These are phyloP conservation scores for Monosporozyma yasuniensis DNA, from an alignment of 805 yeast species.

Conservation along the genomic window DNA sequence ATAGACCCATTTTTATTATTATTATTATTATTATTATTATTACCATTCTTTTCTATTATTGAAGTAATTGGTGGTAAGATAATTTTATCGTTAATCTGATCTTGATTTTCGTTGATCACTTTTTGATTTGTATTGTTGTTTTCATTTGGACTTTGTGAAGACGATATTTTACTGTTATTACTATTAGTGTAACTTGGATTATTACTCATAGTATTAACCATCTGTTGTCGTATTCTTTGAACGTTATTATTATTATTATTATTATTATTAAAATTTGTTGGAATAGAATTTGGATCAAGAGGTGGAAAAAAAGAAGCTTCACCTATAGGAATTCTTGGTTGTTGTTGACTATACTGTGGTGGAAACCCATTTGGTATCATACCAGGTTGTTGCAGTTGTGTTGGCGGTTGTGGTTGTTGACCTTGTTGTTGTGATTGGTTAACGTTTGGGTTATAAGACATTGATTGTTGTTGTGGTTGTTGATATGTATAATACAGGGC, in stretches of 20 bases:
- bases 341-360: background rate
- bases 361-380: too few species aligned
- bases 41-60: background rate
- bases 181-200: too few species aligned
- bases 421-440: too few species aligned
- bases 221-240: background rate
- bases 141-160: background rate
- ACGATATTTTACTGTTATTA: background rate
- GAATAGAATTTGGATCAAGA: background rate
- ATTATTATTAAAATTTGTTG: background rate
- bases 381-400: too few species aligned
- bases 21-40: background rate
- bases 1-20: background rate
- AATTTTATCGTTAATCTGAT: background rate
- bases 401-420: background rate
- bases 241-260: too few species aligned
- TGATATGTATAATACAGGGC: background rate
- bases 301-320: background rate
- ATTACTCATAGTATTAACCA: too few species aligned
- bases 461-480: background rate
- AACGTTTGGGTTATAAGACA: too few species aligned
- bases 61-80: conserved; percentile 7
- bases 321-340: background rate
- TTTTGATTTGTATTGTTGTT: too few species aligned
- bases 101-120: too few species aligned